Evolutionary conservation across 2,329 filamentous ascomycete species (phyloP).

Genomic region (Penicillium capsulatum): DNA sequence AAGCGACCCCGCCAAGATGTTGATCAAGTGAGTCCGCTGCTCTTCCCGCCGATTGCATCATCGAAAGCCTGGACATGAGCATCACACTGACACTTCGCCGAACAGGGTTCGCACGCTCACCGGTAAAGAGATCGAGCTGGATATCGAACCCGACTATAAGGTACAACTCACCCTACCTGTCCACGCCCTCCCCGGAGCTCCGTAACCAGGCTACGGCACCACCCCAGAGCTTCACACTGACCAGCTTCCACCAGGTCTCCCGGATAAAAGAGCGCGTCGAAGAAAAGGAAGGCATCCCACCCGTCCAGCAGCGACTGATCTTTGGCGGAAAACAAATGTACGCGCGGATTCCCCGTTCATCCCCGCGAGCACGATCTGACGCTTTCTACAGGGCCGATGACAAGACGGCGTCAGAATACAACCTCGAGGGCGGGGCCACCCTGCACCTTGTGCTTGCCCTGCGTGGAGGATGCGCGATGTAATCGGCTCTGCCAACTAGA

Average conservation of each 20-base stretch:
- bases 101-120: constrained; percentile 90
- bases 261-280: constrained; percentile 99
- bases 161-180: constrained; percentile 44
- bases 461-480: constrained; percentile 60
- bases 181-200: neutral
- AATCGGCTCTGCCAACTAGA: constrained; percentile 15
- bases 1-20: constrained; percentile 36
- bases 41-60: constrained; percentile 16
- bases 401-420: constrained; percentile 86
- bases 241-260: constrained; percentile 59
- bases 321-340: constrained; percentile 98
- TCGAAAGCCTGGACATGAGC: constrained; percentile 10
- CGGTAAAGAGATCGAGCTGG: constrained; percentile 97
- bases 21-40: constrained; percentile 47
- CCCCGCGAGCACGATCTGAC: neutral
- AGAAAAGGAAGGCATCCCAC: constrained; percentile 97
- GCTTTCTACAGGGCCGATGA: constrained; percentile 71
- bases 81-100: constrained; percentile 10
- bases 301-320: constrained; percentile 92
- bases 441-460: constrained; percentile 93
- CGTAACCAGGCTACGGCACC: too few species aligned
- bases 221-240: too few species aligned
- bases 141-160: constrained; percentile 93
- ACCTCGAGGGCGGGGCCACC: constrained; percentile 85
- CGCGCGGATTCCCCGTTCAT: constrained; percentile 16